Evolutionary conservation across 345 rosid species (phyloP).

Genomic region (Eucalyptus leucophloia): DNA sequence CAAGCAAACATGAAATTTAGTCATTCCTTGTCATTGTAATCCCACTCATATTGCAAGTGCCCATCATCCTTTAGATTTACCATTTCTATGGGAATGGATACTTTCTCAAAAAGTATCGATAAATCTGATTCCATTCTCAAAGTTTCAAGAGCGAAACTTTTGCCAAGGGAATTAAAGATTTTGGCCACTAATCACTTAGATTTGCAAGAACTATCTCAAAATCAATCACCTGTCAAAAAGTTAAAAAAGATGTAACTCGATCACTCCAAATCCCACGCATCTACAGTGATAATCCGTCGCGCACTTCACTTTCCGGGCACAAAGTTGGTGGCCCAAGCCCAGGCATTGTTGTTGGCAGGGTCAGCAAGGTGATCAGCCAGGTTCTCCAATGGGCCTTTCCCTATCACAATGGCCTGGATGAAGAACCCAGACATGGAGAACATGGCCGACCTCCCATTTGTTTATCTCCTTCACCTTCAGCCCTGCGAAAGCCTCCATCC

Average conservation of each 20-base stretch:
- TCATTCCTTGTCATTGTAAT: not conserved
- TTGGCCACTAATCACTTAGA: not conserved
- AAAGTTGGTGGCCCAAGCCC: slow-evolving; percentile 1
- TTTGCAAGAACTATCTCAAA: not conserved
- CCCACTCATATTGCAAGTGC: not conserved
- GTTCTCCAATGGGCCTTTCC: slow-evolving; percentile 1
- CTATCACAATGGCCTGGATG: not conserved
- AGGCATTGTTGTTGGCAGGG: not conserved
- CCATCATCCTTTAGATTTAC: not conserved
- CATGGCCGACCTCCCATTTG: not conserved
- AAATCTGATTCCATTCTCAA: not conserved
- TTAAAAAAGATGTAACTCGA: not conserved
- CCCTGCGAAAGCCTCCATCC: not conserved
- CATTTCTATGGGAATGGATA: not conserved
- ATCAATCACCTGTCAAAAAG: not conserved
- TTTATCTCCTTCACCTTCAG: not conserved
- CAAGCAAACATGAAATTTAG: too few species aligned
- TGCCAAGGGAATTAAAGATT: not conserved
- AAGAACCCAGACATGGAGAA: slow-evolving; percentile 1
- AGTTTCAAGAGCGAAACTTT: not conserved
- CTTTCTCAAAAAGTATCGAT: not conserved
- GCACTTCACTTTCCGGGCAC: not conserved
- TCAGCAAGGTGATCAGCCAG: slow-evolving; percentile 1
- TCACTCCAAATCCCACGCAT: not conserved
- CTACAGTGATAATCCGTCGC: not conserved